Base-by-base conservation (phyloP, 1,139 yeast genomes). In the Candida glucosophila region DNA sequence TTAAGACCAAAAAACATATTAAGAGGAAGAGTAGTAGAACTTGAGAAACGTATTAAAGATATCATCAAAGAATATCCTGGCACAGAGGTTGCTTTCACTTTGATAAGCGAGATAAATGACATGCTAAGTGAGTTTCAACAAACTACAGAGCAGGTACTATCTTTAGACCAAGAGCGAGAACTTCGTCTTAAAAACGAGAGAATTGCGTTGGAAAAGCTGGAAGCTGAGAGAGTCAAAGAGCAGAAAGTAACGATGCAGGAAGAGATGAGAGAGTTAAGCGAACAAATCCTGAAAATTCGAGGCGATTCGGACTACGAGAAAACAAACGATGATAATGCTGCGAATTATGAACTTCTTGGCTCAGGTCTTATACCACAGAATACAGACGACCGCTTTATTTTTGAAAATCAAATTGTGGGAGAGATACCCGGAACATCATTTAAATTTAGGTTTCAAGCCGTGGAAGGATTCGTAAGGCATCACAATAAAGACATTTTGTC, bases 161-260 rank as follows among this genome's bases (percentile, higher is more conserved):
- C 95, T 0, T 55, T 92, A 12, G 97, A 88, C 46, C 95, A 85
- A 31, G 96, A 88, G 43, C 57, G 98, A 26, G 58, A 72, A 22
- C 61, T 70, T 30, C 59, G 96, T 22, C 53, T 85, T 20, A 61
- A 67, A 36, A 68, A 68, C 19, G 82, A 79, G 38, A 69, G 81
- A 31, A 68, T 65, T 31, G 52, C 52, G 22, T 43, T 63, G 24
- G 57, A 58, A 24, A 43, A 53, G 20, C 36, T 44, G 14, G 71
- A 64, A 30, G 52, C 46, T 4, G 28, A 37, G 9, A 39, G 39
- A 17, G 47, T 46, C 19, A 37, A 43, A 21, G 56, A 53, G 29
- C 38, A 43, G 12, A 55, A 52, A 22, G 32, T 40, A 17, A 51
- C 52, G 6, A 50, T 55, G 27, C 43, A 44, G 27, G 47, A 45